Base-by-base conservation (phyloP, 129 eudicot genomes). In the carrot (Daucus carota) region DNA sequence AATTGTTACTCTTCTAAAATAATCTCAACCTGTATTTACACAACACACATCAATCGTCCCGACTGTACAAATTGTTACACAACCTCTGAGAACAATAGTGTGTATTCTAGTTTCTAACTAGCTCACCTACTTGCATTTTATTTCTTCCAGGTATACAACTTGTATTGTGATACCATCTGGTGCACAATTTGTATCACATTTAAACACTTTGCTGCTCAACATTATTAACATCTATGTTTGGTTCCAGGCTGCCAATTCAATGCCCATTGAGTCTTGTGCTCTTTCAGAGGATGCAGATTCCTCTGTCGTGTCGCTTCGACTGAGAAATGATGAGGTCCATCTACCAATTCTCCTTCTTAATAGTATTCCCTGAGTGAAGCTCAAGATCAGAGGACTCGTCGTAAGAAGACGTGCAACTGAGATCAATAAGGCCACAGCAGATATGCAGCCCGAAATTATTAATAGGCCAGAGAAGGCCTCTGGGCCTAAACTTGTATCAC, bases 401-500 rank as follows among this genome's bases (percentile, higher is more conserved):
- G 12, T 57, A 13, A 78, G 20, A 60, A 68, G 8, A 72, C 83
- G 83, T 17, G 72, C 80, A 62, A 76, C 36, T 42, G 86, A 74
- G 74, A 76, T 69, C 0, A 85, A 42, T 54, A 88, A 74, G 34
- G 76, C 84, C 4, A 73, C 33, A 22, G 76, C 70, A 52, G 86
- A 78, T 24, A 85, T 72, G 50, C 70, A 33, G 32, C 85, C 87
- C 29, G 87, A 82, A 14, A 87, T 60, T 13, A 80, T 40, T 14
- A 87, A 82, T 63, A 83, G 70, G 8, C 82, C 78, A 1, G 76
- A 57, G 76, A 88, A 85, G 33, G 82, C 77, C 67, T 28, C 46
- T 0, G 54, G 70, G 29, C 83, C 85, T 75, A 88, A 52, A 41
- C 70, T 77, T 11, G 67, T 34, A 41, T 20, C 81, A 11, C 65